Base-by-base conservation (phyloP, 495 filamentous ascomycete genomes). In the Jackrogersella multiformis region DNA sequence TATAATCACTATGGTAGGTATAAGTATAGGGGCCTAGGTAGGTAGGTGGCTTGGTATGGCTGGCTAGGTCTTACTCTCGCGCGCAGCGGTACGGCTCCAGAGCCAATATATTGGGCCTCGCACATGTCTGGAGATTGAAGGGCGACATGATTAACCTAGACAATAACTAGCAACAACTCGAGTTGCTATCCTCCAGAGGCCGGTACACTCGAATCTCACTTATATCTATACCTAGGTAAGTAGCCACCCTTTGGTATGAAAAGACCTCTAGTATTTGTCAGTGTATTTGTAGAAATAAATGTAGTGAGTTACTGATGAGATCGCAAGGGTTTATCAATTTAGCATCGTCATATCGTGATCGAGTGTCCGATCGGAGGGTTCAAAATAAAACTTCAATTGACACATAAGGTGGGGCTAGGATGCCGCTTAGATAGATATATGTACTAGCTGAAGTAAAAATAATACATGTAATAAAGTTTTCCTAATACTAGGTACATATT, bases 11-110 rank as follows among this genome's bases (percentile, higher is more conserved):
- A 77, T 46, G 41, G 32, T 7, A 23, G 12, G 51, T 36, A 49
- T 79, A 34, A 79, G 77, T 23, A 77, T 30, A 79, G 76, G 21
- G 26, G 64, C 60, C 53, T 49, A 15, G 8, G 35, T 10, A 21
- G 8, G n/a, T 44, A 7, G 4, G n/a, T 30, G 23, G 15, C 4
- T 39, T 34, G 49, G 10, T 7, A 23, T 61, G 60, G 74, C 61
- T 69, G 56, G 74, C 61, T 69, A 53, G 26, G 36, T 79, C 88
- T 75, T 79, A 92, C 90, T 93, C 91, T 86, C 91, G 81, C 24
- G 91, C 91, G 72, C 91, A 93, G 48, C 92, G 87, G 72, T 96
- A 96, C 9, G 92, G 92, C 71, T 94, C 83, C 66, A 96, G 80
- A 69, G 88, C 80, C 45, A 96, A 78, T 57, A 96, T 94, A 78